Percentiles rank a stretch among this genome's conserved stretches.
Evolutionary conservation across 768 basidiomycete species (phyloP).

Genomic region (Thelephora aurantiotincta): DNA sequence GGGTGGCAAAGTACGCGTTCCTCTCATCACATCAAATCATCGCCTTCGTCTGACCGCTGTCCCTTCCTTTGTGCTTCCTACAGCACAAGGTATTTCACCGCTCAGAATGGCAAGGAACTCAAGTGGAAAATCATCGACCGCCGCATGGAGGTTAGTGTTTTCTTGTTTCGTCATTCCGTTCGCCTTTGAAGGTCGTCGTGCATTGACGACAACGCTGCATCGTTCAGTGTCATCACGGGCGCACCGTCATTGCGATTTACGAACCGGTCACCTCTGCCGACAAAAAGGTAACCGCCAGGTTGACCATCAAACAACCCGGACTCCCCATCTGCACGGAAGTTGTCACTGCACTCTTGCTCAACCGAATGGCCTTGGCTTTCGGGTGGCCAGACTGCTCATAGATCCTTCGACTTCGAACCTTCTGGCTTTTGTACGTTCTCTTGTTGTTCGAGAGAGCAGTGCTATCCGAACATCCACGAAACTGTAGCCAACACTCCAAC

Average conservation of each 20-base stretch:
- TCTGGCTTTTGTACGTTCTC: neutral
- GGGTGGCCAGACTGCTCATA: slow-evolving; percentile 28
- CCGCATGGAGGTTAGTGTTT: slow-evolving; percentile 49
- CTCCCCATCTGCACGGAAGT: slow-evolving; percentile 62
- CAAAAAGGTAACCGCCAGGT: slow-evolving; percentile 36
- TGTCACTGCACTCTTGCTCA: slow-evolving; percentile 58
- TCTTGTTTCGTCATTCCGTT: neutral
- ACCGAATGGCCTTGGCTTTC: slow-evolving; percentile 51
- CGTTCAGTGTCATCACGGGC: slow-evolving; percentile 28
- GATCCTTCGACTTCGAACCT: neutral
- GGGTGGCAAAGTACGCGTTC: slow-evolving; percentile 44
- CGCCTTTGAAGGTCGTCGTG: neutral
- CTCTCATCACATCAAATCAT: neutral
- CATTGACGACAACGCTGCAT: neutral
- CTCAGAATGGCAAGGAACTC: slow-evolving; percentile 52
- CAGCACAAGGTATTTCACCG: slow-evolving; percentile 65
- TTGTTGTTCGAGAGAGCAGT: neutral
- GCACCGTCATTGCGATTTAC: slow-evolving; percentile 47
- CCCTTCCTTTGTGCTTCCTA: neutral
- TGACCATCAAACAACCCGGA: slow-evolving; percentile 43
- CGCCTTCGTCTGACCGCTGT: neutral
- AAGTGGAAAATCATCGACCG: slow-evolving; percentile 59
- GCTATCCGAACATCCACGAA: neutral
- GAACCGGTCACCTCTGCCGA: slow-evolving; percentile 44
- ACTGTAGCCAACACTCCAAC: neutral